These are phyloP conservation scores for Styphnolobium japonicum DNA, from an alignment of 306 rosid species.

Conservation along the genomic window DNA sequence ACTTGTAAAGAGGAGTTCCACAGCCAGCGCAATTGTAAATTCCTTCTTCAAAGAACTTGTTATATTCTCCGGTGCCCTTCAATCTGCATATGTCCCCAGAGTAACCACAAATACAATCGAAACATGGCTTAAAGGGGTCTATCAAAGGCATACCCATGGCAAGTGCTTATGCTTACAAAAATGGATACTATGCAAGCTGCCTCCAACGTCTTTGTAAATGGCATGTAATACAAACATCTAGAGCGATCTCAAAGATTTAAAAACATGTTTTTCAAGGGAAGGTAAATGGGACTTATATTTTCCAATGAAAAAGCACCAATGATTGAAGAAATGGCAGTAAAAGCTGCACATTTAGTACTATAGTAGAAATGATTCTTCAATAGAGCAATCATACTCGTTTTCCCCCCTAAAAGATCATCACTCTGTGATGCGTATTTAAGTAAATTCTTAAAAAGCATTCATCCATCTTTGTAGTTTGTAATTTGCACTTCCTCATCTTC, in stretches of 20 bases:
- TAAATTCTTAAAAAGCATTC: background rate
- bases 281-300: background rate
- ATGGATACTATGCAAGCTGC: background rate
- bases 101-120: background rate
- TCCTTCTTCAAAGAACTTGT: constrained; percentile 75
- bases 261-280: background rate
- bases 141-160: background rate
- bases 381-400: background rate
- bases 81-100: constrained; percentile 43
- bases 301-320: background rate
- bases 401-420: background rate
- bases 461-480: too few species aligned
- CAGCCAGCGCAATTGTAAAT: constrained; percentile 79
- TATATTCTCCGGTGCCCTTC: constrained; percentile 76
- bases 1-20: constrained; percentile 75
- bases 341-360: too few species aligned
- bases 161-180: background rate
- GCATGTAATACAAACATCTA: background rate
- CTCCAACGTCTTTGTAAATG: background rate
- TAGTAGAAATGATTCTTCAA: background rate
- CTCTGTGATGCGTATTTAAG: background rate
- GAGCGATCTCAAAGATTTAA: too few species aligned
- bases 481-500: background rate
- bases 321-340: background rate
- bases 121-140: background rate